Evolutionary conservation across 805 yeast genomes (phyloP).

Genomic region (Metschnikowia koreensis): DNA sequence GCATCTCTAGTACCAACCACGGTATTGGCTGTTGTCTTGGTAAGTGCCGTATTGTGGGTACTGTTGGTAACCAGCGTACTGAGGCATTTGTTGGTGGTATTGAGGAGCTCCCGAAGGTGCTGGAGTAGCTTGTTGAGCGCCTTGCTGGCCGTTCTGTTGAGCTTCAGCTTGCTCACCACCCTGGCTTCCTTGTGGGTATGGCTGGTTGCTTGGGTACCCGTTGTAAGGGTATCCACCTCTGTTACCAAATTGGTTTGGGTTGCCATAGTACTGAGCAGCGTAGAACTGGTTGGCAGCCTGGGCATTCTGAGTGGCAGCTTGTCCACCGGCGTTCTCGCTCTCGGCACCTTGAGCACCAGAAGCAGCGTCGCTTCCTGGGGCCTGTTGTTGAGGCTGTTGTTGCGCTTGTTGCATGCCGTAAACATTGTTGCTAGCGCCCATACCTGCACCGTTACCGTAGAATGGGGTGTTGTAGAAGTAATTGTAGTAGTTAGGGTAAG

Average conservation of each 20-base stretch:
- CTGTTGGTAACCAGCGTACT: constrained; percentile 47
- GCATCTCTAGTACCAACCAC: constrained; percentile 42
- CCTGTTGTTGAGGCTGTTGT: constrained; percentile 23
- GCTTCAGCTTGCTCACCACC: constrained; percentile 18
- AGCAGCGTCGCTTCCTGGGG: constrained; percentile 13
- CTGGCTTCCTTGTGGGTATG: constrained; percentile 18
- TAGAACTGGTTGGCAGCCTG: constrained; percentile 20
- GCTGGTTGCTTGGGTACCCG: constrained; percentile 21
- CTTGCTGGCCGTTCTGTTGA: constrained; percentile 25
- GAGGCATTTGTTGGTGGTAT: constrained; percentile 40
- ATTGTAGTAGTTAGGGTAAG: constrained; percentile 42
- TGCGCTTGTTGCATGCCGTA: constrained; percentile 24
- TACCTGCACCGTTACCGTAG: constrained; percentile 33
- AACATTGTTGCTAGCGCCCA: constrained; percentile 21
- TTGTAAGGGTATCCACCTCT: constrained; percentile 24
- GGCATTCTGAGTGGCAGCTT: constrained; percentile 13
- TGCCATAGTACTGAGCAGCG: constrained; percentile 20
- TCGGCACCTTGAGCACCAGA: constrained; percentile 4
- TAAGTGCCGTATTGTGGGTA: constrained; percentile 47
- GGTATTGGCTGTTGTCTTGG: constrained; percentile 42
- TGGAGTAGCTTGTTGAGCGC: constrained; percentile 19
- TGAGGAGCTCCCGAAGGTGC: constrained; percentile 21
- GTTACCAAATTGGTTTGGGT: constrained; percentile 21
- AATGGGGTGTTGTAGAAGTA: constrained; percentile 42
- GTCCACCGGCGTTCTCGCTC: constrained; percentile 14